phyloP scores from a whole-genome alignment of 2,329 filamentous ascomycete species.

The Apiospora pterosperma region DNA sequence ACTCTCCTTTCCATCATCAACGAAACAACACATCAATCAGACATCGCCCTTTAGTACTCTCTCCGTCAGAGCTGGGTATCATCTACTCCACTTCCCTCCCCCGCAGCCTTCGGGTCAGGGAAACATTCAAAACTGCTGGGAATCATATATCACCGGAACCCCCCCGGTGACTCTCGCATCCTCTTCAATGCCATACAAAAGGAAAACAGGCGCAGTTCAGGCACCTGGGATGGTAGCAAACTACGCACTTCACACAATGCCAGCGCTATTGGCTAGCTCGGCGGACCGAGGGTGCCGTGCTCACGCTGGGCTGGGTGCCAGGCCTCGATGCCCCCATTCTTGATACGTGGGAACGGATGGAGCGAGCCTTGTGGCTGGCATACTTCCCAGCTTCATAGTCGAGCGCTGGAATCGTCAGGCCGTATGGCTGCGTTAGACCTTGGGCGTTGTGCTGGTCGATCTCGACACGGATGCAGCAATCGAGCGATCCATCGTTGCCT shows the following conservation, averaged over 20 bases:
- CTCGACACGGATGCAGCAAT: constrained; percentile 84
- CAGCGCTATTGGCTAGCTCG: neutral
- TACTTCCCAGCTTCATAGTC: constrained; percentile 26
- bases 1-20: neutral
- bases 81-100: neutral
- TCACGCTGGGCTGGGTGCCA: neutral
- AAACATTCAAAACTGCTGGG: neutral
- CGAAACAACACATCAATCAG: neutral
- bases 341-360: neutral
- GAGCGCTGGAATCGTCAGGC: constrained; percentile 78
- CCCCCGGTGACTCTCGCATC: neutral
- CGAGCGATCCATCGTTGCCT: constrained; percentile 60
- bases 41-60: neutral
- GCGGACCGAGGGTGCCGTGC: neutral
- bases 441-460: constrained; percentile 77
- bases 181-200: neutral
- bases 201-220: neutral
- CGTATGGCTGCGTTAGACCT: constrained; percentile 79
- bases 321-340: neutral
- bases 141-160: neutral
- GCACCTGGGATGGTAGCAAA: constrained; percentile 5
- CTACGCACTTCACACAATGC: constrained; percentile 4
- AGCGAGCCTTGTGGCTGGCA: constrained; percentile 18
- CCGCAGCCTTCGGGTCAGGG: neutral
- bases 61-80: neutral